Conservation (phyloP, 164 flowering plant genomes). For the Saururus chinensis region DNA sequence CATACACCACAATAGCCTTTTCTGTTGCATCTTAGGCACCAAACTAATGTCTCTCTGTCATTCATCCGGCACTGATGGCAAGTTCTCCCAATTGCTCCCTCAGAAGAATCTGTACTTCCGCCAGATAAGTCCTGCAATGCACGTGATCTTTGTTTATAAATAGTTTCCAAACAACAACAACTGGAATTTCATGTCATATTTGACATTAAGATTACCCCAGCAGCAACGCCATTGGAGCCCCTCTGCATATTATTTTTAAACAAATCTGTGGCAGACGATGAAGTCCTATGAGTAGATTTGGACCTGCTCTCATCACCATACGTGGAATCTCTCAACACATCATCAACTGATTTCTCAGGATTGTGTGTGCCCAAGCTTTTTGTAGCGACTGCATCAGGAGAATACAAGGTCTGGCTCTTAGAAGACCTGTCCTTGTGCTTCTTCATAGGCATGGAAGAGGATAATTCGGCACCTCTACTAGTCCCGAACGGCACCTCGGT, state of each 20-base stretch:
- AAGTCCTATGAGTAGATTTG: slow-evolving; percentile 31
- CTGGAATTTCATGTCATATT: background rate
- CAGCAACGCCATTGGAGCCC: slow-evolving; percentile 33
- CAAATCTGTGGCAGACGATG: slow-evolving; percentile 34
- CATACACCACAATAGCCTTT: slow-evolving; percentile 84
- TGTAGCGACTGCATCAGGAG: slow-evolving; percentile 42
- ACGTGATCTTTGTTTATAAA: background rate
- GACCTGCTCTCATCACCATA: slow-evolving; percentile 40
- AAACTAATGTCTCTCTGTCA: slow-evolving; percentile 42
- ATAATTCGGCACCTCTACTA: slow-evolving; percentile 26
- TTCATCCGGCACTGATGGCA: slow-evolving; percentile 86
- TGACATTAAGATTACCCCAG: slow-evolving; percentile 15
- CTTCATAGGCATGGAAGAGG: slow-evolving; percentile 24
- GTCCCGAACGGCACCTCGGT: slow-evolving; percentile 36
- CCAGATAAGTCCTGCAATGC: slow-evolving; percentile 34
- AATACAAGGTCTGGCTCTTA: slow-evolving; percentile 30
- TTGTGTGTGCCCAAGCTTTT: slow-evolving; percentile 33
- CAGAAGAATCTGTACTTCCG: slow-evolving; percentile 57
- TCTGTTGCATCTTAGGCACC: slow-evolving; percentile 77
- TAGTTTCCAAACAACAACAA: background rate
- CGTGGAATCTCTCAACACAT: slow-evolving; percentile 26
- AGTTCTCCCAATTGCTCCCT: slow-evolving; percentile 54
- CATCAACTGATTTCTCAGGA: slow-evolving; percentile 30
- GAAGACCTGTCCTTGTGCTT: slow-evolving; percentile 40
- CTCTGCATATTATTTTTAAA: slow-evolving; percentile 38